These are phyloP conservation scores for Backusella psychrophila DNA, from an alignment of 192 early-diverging fungal species.

Conservation along the genomic window DNA sequence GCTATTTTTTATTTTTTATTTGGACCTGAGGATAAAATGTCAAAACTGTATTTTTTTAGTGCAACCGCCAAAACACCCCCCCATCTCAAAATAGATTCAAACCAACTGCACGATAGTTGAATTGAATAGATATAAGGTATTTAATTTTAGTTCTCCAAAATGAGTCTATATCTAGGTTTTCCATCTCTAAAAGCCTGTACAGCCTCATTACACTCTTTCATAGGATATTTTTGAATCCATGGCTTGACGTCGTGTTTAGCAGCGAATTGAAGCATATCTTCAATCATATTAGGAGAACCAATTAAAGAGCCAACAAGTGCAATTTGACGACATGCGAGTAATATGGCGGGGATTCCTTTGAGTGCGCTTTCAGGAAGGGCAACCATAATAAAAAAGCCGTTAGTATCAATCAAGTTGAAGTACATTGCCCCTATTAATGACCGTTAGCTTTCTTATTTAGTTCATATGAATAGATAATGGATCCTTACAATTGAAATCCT, in stretches of 20 bases:
- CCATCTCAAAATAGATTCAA: too few relatives aligned
- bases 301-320: slow-evolving; percentile 58
- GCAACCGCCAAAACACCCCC: too few relatives aligned
- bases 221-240: slow-evolving; percentile 50
- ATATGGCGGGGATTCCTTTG: slow-evolving; percentile 11
- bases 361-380: slow-evolving; percentile 50
- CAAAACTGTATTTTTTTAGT: too few relatives aligned
- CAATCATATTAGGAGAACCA: slow-evolving; percentile 49
- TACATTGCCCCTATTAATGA: slow-evolving; percentile 1
- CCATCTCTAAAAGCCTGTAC: slow-evolving; percentile 47
- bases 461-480: too few relatives aligned
- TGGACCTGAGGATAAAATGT: too few relatives aligned
- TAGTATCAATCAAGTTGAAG: slow-evolving; percentile 7
- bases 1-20: too few relatives aligned
- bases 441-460: neutral
- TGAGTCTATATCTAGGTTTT: slow-evolving; percentile 56
- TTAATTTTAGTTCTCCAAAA: slow-evolving; percentile 52
- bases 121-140: too few relatives aligned
- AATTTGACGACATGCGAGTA: slow-evolving; percentile 32
- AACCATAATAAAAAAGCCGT: slow-evolving; percentile 65
- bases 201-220: slow-evolving; percentile 51
- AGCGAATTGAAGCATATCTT: slow-evolving; percentile 64
- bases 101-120: too few relatives aligned
- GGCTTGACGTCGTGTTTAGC: slow-evolving; percentile 58
- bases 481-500: slow-evolving; percentile 17